Conservation (phyloP, 2,329 filamentous ascomycete genomes). For the Exophiala oligosperma region DNA sequence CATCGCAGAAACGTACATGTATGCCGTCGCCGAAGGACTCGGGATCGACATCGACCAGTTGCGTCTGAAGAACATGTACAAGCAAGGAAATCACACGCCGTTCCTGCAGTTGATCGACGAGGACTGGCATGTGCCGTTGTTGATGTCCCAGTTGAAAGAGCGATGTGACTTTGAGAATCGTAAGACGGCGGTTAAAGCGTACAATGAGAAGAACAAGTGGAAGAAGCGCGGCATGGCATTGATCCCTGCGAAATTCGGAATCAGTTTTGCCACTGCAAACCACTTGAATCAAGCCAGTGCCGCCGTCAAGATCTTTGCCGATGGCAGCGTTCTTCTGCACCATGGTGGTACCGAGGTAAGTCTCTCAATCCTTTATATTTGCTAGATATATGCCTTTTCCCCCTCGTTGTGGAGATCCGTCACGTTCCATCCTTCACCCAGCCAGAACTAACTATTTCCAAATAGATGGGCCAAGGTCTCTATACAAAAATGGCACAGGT, state of each 20-base stretch:
- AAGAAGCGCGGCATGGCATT: conserved; percentile 86
- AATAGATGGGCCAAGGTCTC: conserved; percentile 95
- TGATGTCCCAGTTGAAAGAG: conserved; percentile 85
- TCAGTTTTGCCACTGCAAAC: conserved; percentile 84
- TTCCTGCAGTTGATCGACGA: conserved; percentile 79
- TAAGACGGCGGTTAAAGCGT: conserved; percentile 68
- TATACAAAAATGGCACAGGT: conserved; percentile 98
- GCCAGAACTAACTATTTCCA: neutral
- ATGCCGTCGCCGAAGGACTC: conserved; percentile 84
- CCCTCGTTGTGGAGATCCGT: too few relatives aligned
- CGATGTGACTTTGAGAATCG: conserved; percentile 72
- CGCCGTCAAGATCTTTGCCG: conserved; percentile 94
- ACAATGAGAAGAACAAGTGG: conserved; percentile 88
- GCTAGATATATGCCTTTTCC: neutral
- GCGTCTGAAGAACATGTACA: conserved; percentile 86
- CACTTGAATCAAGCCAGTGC: conserved; percentile 97
- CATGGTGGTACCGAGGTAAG: conserved; percentile 75
- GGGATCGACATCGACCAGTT: conserved; percentile 79
- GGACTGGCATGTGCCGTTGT: conserved; percentile 93
- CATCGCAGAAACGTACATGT: conserved; percentile 85
- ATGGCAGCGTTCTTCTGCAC: conserved; percentile 86
- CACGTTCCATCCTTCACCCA: too few relatives aligned
- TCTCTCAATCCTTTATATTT: neutral
- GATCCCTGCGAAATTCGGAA: conserved; percentile 95
- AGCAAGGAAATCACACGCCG: conserved; percentile 74